Conservation (phyloP, 2,329 filamentous ascomycete species). For the Stachybotrys echinatus region DNA sequence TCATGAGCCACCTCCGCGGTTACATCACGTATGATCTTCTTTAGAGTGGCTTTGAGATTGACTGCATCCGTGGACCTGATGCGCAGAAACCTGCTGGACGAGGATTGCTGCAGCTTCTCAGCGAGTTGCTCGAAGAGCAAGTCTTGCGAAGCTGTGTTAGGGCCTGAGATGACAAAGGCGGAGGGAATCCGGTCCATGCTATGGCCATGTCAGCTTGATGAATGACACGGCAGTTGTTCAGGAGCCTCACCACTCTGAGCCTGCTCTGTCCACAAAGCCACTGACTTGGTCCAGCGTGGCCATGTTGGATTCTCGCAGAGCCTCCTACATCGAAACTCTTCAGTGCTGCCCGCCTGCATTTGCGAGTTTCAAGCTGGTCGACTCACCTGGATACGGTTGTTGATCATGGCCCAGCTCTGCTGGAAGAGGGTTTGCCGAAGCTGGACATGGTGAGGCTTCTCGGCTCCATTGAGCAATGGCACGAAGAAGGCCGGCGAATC, state of each 20-base stretch:
- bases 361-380: background rate
- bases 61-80: constrained; percentile 66
- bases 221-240: background rate
- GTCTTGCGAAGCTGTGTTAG: constrained; percentile 71
- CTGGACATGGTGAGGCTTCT: constrained; percentile 40
- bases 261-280: constrained; percentile 44
- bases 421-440: constrained; percentile 57
- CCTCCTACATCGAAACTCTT: constrained; percentile 30
- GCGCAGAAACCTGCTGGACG: constrained; percentile 54
- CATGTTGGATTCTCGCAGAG: constrained; percentile 55
- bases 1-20: constrained; percentile 42
- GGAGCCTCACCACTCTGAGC: constrained; percentile 21
- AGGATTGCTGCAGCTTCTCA: constrained; percentile 42
- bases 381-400: constrained; percentile 56
- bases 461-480: constrained; percentile 49
- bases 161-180: constrained; percentile 70
- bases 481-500: constrained; percentile 34
- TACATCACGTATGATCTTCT: constrained; percentile 65
- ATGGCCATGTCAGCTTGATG: constrained; percentile 9
- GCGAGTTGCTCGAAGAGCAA: constrained; percentile 68
- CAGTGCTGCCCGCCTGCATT: background rate
- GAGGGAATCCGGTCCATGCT: constrained; percentile 53
- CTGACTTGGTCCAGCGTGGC: constrained; percentile 55
- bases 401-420: constrained; percentile 58
- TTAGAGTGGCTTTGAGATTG: constrained; percentile 68